Conservation (phyloP, 2,329 filamentous ascomycete genomes). For the Fusarium palustre region DNA sequence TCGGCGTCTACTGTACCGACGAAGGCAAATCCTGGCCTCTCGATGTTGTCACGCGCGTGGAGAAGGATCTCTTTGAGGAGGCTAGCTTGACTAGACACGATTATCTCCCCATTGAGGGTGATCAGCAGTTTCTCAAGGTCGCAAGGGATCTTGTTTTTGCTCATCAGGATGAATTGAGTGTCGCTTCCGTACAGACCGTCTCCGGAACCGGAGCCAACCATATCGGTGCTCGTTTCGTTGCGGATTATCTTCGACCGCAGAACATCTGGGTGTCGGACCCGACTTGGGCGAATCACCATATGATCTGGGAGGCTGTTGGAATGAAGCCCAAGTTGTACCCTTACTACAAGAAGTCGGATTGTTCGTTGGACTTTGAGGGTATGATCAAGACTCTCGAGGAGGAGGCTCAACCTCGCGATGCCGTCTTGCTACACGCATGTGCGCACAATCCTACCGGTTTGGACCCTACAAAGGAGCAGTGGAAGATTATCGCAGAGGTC, state of each 20-base stretch:
- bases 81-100: slow-evolving; percentile 34
- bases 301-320: slow-evolving; percentile 93
- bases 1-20: slow-evolving; percentile 42
- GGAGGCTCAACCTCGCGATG: slow-evolving; percentile 77
- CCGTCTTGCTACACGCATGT: slow-evolving; percentile 92
- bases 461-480: slow-evolving; percentile 92
- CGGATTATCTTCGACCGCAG: slow-evolving; percentile 84
- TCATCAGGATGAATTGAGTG: slow-evolving; percentile 23
- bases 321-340: slow-evolving; percentile 85
- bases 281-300: slow-evolving; percentile 98
- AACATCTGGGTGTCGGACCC: slow-evolving; percentile 91
- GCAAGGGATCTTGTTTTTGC: slow-evolving; percentile 38
- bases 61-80: slow-evolving; percentile 34
- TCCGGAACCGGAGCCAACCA: slow-evolving; percentile 97
- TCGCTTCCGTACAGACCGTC: slow-evolving; percentile 84
- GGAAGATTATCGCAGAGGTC: slow-evolving; percentile 85
- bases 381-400: slow-evolving; percentile 78
- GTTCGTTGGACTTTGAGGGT: slow-evolving; percentile 89
- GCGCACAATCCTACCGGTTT: slow-evolving; percentile 98
- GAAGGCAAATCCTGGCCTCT: slow-evolving; percentile 43
- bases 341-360: slow-evolving; percentile 89
- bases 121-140: slow-evolving; percentile 34
- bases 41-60: slow-evolving; percentile 34
- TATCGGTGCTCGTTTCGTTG: slow-evolving; percentile 90
- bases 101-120: slow-evolving; percentile 41